phyloP scores from a whole-genome alignment of 805 yeast genomes.

The Hagleromyces aurorensis region DNA sequence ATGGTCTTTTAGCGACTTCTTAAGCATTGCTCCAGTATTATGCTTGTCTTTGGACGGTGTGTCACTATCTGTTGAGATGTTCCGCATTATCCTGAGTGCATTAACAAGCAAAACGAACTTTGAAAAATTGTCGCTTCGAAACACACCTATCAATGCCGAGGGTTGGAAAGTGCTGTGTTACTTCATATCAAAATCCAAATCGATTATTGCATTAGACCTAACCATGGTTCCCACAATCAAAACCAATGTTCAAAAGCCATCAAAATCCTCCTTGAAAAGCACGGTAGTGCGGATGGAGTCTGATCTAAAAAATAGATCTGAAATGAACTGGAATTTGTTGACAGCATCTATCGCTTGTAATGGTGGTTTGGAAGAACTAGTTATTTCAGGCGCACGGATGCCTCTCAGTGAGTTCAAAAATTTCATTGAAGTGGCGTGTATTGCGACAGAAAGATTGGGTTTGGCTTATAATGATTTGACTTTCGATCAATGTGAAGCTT shows the following conservation, averaged over 20 bases:
- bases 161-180: constrained; percentile 82
- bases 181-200: constrained; percentile 59
- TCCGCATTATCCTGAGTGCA: constrained; percentile 58
- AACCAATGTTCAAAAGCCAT: constrained; percentile 33
- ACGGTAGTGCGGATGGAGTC: constrained; percentile 33
- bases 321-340: constrained; percentile 76
- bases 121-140: constrained; percentile 68
- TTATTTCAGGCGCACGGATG: constrained; percentile 77
- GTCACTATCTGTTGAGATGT: constrained; percentile 63
- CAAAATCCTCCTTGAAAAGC: constrained; percentile 26
- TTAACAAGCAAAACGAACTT: constrained; percentile 55
- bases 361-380: constrained; percentile 73
- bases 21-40: constrained; percentile 75
- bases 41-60: constrained; percentile 79
- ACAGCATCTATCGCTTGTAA: constrained; percentile 67
- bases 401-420: constrained; percentile 42
- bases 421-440: constrained; percentile 54
- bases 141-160: constrained; percentile 61
- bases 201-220: constrained; percentile 52
- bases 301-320: constrained; percentile 42
- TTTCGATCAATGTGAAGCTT: constrained; percentile 44
- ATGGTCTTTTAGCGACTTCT: constrained; percentile 78
- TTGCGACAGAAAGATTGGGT: constrained; percentile 58
- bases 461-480: constrained; percentile 69
- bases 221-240: constrained; percentile 40